Conservation (phyloP, 2,329 filamentous ascomycete genomes). For the Cladophialophora carrionii region DNA sequence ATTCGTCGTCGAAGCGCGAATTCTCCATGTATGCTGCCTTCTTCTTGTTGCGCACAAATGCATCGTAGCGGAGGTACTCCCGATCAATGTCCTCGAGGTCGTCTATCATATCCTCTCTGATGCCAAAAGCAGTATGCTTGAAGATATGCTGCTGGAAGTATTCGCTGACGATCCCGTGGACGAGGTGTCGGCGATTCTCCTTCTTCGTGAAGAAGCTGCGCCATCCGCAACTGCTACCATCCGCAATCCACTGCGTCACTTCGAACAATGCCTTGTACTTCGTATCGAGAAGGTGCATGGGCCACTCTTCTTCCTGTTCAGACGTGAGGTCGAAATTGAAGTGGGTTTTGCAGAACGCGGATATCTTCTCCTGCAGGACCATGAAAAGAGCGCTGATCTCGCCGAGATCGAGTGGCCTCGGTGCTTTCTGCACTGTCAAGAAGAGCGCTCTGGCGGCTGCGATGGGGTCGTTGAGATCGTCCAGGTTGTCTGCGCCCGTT, state of each 20-base stretch:
- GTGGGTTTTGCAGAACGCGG: constrained; percentile 19
- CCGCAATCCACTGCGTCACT: constrained; percentile 27
- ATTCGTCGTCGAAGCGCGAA: constrained; percentile 6
- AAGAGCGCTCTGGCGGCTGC: background rate
- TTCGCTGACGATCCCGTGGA: constrained; percentile 33
- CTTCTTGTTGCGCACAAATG: constrained; percentile 33
- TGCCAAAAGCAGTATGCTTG: constrained; percentile 31
- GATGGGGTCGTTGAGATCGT: constrained; percentile 1
- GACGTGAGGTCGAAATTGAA: constrained; percentile 31
- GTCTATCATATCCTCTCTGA: constrained; percentile 13
- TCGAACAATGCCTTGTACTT: constrained; percentile 21
- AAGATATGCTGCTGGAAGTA: constrained; percentile 34
- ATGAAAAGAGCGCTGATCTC: constrained; percentile 31
- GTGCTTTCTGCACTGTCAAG: background rate
- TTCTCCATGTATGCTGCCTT: constrained; percentile 19
- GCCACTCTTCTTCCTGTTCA: constrained; percentile 26
- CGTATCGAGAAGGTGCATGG: constrained; percentile 23
- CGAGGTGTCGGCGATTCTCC: constrained; percentile 28
- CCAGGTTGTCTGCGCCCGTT: background rate
- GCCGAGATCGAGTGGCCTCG: constrained; percentile 18
- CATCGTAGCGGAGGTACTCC: constrained; percentile 34
- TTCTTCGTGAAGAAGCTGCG: constrained; percentile 33
- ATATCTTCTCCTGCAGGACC: constrained; percentile 27
- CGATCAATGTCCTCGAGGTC: constrained; percentile 29
- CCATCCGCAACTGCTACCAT: constrained; percentile 31